Evolutionary conservation across 306 rosid species (phyloP).

Genomic region (Gillenia trifoliata): DNA sequence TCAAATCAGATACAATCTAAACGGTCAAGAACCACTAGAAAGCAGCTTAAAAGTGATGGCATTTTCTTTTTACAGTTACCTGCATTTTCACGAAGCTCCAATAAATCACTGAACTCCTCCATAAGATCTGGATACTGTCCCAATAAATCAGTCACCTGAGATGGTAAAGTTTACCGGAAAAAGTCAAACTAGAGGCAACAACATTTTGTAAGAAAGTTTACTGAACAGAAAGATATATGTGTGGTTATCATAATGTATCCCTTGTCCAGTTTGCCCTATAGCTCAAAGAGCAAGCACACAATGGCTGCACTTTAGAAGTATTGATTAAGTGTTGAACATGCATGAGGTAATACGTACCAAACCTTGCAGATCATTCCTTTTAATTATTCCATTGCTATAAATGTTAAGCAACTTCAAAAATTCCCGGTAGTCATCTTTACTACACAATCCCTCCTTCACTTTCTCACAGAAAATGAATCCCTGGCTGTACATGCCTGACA

Average conservation of each 20-base stretch:
- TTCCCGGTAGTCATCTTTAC: constrained; percentile 70
- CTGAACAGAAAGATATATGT: neutral
- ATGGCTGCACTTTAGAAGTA: constrained; percentile 4
- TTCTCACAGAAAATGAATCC: constrained; percentile 79
- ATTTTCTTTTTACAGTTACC: constrained; percentile 39
- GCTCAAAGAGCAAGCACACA: neutral
- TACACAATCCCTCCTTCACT: constrained; percentile 78
- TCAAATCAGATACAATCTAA: constrained; percentile 29
- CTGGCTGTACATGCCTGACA: constrained; percentile 73
- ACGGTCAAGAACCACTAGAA: constrained; percentile 12
- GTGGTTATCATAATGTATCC: neutral
- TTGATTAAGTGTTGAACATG: constrained; percentile 4
- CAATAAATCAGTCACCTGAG: constrained; percentile 80
- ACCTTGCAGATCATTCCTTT: constrained; percentile 72
- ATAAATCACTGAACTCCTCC: constrained; percentile 80
- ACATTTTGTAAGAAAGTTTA: neutral
- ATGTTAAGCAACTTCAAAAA: constrained; percentile 86
- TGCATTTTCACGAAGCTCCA: constrained; percentile 81
- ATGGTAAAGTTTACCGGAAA: constrained; percentile 17
- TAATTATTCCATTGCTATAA: constrained; percentile 79
- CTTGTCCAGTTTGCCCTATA: neutral
- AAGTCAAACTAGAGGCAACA: constrained; percentile 5
- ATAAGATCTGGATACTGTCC: constrained; percentile 87
- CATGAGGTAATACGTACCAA: constrained; percentile 51
- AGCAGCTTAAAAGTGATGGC: constrained; percentile 9